Evolutionary conservation across 345 rosid genomes (phyloP).

Genomic region (Lumnitzera littorea): DNA sequence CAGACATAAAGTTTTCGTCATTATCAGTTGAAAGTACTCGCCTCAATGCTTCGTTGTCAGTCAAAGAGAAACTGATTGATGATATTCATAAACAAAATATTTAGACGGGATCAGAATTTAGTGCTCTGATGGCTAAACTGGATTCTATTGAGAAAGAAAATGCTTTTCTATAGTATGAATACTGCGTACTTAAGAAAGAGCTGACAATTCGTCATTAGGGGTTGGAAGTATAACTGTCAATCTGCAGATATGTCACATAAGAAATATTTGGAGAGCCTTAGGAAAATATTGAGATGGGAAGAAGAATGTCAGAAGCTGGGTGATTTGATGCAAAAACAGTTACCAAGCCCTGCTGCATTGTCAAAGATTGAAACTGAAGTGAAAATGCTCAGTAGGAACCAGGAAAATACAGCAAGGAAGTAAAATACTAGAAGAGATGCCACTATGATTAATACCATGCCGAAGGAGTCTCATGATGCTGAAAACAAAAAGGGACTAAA

Average conservation of each 20-base stretch:
- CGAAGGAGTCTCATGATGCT: conserved; percentile 25
- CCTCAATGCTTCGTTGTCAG: conserved; percentile 42
- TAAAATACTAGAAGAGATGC: conserved; percentile 36
- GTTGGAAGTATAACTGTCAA: conserved; percentile 53
- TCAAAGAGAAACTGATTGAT: conserved; percentile 54
- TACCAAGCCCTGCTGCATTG: conserved; percentile 42
- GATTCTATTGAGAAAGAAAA: conserved; percentile 81
- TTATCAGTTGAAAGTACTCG: conserved; percentile 53
- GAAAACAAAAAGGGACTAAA: conserved; percentile 33
- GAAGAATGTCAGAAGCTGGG: conserved; percentile 80
- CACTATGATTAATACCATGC: conserved; percentile 35
- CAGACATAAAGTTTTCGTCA: conserved; percentile 37
- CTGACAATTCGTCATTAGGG: conserved; percentile 64
- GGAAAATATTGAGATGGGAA: conserved; percentile 65
- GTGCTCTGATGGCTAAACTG: conserved; percentile 47
- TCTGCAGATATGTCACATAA: conserved; percentile 55
- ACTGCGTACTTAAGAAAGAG: conserved; percentile 73
- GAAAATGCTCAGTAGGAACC: conserved; percentile 32
- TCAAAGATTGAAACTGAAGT: conserved; percentile 38
- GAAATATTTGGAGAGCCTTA: conserved; percentile 52
- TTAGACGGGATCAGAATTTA: conserved; percentile 59
- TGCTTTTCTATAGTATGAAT: conserved; percentile 75
- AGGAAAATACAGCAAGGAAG: conserved; percentile 28
- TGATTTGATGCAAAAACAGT: conserved; percentile 45
- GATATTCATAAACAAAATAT: conserved; percentile 38